Evolutionary conservation across 768 basidiomycete species (phyloP).

Genomic region (Pisolithus sp.): DNA sequence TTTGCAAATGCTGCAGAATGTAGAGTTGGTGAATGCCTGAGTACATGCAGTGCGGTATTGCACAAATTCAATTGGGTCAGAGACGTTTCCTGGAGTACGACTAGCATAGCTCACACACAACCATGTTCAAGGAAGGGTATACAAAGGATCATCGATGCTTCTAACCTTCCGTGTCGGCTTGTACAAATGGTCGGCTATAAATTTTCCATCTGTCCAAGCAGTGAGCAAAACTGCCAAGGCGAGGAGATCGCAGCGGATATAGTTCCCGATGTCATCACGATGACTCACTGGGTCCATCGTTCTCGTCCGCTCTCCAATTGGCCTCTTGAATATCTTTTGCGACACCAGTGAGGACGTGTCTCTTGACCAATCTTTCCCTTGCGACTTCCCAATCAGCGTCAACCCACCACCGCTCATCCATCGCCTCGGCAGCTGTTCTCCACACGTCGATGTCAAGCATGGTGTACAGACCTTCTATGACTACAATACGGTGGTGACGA

Average conservation of each 20-base stretch:
- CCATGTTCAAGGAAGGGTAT: slow-evolving; percentile 3
- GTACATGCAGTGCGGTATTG: too few species aligned
- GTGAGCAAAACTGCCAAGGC: not conserved
- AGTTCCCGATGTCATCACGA: not conserved
- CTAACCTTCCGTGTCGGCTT: slow-evolving; percentile 34
- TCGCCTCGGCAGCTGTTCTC: slow-evolving; percentile 51
- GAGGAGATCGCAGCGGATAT: not conserved
- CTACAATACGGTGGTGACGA: slow-evolving; percentile 65
- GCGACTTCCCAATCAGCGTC: slow-evolving; percentile 52
- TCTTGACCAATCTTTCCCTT: slow-evolving; percentile 50
- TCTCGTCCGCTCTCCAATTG: slow-evolving; percentile 62
- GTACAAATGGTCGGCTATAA: slow-evolving; percentile 35
- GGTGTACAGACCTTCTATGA: slow-evolving; percentile 89
- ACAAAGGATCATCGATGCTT: slow-evolving; percentile 37
- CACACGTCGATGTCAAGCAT: slow-evolving; percentile 72
- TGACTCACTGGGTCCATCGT: slow-evolving; percentile 68
- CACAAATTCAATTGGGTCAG: too few species aligned
- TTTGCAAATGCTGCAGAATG: too few species aligned
- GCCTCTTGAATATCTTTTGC: slow-evolving; percentile 60
- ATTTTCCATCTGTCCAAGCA: slow-evolving; percentile 35
- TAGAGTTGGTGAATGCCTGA: too few species aligned
- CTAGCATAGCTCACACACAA: too few species aligned
- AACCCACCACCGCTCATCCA: slow-evolving; percentile 81
- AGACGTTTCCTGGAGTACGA: too few species aligned
- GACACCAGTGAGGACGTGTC: slow-evolving; percentile 78